These are phyloP conservation scores for Polytrichum formosum DNA, from an alignment of 225 moss, liverwort and hornwort species.

Conservation along the genomic window DNA sequence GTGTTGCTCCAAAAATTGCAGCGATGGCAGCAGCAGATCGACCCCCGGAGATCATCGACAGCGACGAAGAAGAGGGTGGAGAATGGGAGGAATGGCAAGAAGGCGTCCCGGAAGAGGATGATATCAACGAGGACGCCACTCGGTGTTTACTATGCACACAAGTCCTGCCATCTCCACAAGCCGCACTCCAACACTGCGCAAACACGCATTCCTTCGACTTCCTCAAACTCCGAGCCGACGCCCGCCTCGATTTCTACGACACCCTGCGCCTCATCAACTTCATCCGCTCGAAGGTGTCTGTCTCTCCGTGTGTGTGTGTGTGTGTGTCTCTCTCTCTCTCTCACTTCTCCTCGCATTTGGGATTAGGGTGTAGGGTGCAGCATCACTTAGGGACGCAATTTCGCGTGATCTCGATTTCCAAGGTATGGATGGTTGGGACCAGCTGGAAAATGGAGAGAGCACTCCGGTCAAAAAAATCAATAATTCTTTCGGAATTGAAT, in stretches of 20 bases:
- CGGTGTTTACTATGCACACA: constrained; percentile 46
- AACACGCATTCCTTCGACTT: constrained; percentile 65
- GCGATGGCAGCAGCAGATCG: constrained; percentile 25
- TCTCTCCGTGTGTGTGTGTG: background rate
- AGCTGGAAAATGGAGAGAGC: no score
- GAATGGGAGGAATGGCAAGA: constrained; percentile 61
- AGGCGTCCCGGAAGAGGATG: constrained; percentile 21
- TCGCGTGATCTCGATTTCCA: no score
- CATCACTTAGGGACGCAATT: background rate
- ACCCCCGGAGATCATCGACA: constrained; percentile 10
- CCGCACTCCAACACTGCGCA: constrained; percentile 55
- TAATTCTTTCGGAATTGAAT: no score
- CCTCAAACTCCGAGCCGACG: constrained; percentile 45
- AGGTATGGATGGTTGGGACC: no score
- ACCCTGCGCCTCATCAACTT: constrained; percentile 66
- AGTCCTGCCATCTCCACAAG: constrained; percentile 30
- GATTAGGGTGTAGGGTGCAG: background rate
- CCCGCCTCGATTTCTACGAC: constrained; percentile 51
- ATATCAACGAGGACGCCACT: constrained; percentile 27
- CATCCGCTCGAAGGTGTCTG: constrained; percentile 63
- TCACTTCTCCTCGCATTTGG: background rate
- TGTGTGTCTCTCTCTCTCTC: no score
- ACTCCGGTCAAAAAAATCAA: no score
- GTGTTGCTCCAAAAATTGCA: background rate
- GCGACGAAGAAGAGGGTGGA: constrained; percentile 40